Base-by-base conservation (phyloP, 1,284 basidiomycete genomes). In the Cutaneotrichosporon sp. region DNA sequence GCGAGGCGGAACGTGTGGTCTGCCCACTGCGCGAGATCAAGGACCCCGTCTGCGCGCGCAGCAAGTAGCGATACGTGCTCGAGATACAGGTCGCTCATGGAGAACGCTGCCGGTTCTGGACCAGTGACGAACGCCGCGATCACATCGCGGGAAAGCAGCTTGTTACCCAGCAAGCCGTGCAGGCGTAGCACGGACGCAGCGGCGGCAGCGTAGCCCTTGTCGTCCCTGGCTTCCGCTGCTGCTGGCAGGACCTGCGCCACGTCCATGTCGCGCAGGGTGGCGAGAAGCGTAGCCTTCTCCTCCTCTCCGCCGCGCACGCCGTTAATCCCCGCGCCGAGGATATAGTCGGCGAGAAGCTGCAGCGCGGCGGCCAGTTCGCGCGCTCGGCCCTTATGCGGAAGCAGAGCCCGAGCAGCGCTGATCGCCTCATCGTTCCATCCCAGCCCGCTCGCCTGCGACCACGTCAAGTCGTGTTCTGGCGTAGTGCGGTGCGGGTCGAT, bases 401-500 rank as follows among this genome's bases (percentile, higher is more conserved):
- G 56, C 18, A 58, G 52, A 0, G 42, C 26, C 12, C 17, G 7
- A 1, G 35, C n/a, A 4, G 61, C 55, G 2, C 65, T 60, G 10
- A 81, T 61, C 1, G 85, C 70, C 42, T 87, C 84, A 1, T 80
- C 77, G 13, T 75, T 78, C 90, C 90, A 94, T 0, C 80, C 82
- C 80, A 86, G 86, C 2, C 82, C 84, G 14, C 77, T 75, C 5
- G 93, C 78, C 65, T 92, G 90, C 50, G 85, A 89, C 93, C 92
- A 97, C 4, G 88, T 77, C 43, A 97, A 83, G 55, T 90, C 90
- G 70, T 97, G 92, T 15, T 80, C 80, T 0, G 88, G 89, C 8
- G 84, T 86, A 8, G 90, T 93, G 53, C 81, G 79, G 69, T 97
- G 93, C 2, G 93, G 92, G 68, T 97, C 88, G 18, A 83, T 80